These are phyloP conservation scores for Discostella pseudostelligera DNA, from an alignment of 108 stramenopile species.

Conservation along the genomic window DNA sequence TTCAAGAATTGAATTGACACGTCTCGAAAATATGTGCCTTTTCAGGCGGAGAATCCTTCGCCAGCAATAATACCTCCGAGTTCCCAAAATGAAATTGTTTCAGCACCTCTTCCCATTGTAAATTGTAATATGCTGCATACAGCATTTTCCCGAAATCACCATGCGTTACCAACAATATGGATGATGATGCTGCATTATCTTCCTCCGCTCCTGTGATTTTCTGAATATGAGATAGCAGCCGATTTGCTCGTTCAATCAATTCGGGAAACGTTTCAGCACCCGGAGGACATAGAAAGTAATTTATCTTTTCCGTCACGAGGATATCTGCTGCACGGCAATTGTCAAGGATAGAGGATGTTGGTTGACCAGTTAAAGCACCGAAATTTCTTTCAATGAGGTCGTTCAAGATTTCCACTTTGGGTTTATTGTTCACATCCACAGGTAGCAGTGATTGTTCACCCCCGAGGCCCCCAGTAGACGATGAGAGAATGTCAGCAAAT, in stretches of 20 bases:
- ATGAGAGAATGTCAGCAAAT: slow-evolving; percentile 30
- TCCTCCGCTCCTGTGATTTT: slow-evolving; percentile 5
- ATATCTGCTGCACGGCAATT: slow-evolving; percentile 24
- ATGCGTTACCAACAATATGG: slow-evolving; percentile 52
- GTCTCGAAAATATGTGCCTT: slow-evolving; percentile 48
- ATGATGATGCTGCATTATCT: neutral
- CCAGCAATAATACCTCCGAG: slow-evolving; percentile 44
- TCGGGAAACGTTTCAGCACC: slow-evolving; percentile 62
- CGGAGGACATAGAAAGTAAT: slow-evolving; percentile 52
- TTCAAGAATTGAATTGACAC: slow-evolving; percentile 29
- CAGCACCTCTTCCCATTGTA: slow-evolving; percentile 54
- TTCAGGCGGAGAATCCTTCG: slow-evolving; percentile 39
- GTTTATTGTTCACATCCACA: neutral
- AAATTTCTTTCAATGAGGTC: slow-evolving; percentile 53
- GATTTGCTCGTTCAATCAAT: slow-evolving; percentile 40
- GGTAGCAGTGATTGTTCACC: neutral
- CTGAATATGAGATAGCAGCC: slow-evolving; percentile 26
- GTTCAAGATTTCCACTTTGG: slow-evolving; percentile 28
- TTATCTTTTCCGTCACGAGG: slow-evolving; percentile 42
- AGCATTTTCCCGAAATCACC: slow-evolving; percentile 65
- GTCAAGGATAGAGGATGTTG: slow-evolving; percentile 41
- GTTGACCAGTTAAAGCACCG: slow-evolving; percentile 49
- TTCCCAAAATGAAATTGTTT: slow-evolving; percentile 59
- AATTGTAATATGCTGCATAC: slow-evolving; percentile 52
- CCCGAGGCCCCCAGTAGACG: neutral